Evolutionary conservation across 1,284 basidiomycete species (phyloP).

Genomic region (Rhodotorula sp.): DNA sequence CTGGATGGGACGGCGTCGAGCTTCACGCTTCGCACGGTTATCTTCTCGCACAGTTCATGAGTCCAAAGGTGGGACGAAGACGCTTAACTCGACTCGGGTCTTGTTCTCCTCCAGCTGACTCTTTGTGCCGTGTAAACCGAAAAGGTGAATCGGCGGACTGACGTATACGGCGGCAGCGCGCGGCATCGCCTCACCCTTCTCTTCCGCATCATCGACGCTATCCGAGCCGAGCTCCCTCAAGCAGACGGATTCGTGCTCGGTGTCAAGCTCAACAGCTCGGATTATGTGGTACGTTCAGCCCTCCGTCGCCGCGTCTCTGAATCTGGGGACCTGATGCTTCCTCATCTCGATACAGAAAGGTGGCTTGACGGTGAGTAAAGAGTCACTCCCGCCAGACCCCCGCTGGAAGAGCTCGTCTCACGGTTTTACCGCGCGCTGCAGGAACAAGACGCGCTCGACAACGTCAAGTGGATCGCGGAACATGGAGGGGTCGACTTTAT

Average conservation of each 20-base stretch:
- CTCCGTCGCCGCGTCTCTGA: not conserved
- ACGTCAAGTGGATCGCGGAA: constrained; percentile 63
- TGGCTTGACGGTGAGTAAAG: constrained; percentile 45
- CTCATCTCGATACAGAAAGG: constrained; percentile 46
- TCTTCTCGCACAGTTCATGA: constrained; percentile 79
- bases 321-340: not conserved
- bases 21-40: constrained; percentile 66
- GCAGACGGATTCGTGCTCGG: constrained; percentile 65
- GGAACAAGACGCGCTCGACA: constrained; percentile 60
- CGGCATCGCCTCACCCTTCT: constrained; percentile 56
- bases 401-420: not conserved
- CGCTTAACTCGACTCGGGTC: not conserved
- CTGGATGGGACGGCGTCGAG: constrained; percentile 86
- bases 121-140: not conserved
- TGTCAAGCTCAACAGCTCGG: constrained; percentile 82
- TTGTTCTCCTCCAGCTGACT: no score
- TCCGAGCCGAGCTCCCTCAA: constrained; percentile 59
- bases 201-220: constrained; percentile 61
- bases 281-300: constrained; percentile 59
- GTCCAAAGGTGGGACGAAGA: constrained; percentile 60
- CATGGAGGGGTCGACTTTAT: constrained; percentile 74
- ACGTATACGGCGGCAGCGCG: constrained; percentile 60
- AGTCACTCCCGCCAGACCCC: no score
- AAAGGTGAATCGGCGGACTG: constrained; percentile 67
- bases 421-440: constrained; percentile 1